These are phyloP conservation scores for Heterobasidion irregulare DNA, from an alignment of 1,284 basidiomycete species.

Conservation along the genomic window DNA sequence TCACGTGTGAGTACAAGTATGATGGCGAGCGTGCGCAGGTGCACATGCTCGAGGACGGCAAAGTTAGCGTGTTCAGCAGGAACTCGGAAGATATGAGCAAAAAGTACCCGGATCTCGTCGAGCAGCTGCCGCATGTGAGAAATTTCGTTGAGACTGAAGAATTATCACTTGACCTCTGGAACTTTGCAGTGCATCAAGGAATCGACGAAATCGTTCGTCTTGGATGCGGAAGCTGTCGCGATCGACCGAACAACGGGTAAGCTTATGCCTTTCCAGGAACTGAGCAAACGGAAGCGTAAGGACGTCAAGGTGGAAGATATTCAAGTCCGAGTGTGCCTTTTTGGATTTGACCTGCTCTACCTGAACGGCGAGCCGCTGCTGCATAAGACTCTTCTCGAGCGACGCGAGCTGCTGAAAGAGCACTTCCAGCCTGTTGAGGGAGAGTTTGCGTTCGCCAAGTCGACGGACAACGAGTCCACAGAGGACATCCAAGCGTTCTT, in stretches of 20 bases:
- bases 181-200: constrained; percentile 72
- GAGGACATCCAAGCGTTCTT: constrained; percentile 96
- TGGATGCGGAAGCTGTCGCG: constrained; percentile 96
- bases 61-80: constrained; percentile 85
- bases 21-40: constrained; percentile 97
- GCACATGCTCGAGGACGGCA: constrained; percentile 75
- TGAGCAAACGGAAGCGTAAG: constrained; percentile 92
- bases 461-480: constrained; percentile 81
- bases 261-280: constrained; percentile 95
- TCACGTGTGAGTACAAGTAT: constrained; percentile 99
- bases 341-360: constrained; percentile 92
- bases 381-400: too few species aligned
- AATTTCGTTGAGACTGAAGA: constrained; percentile 5
- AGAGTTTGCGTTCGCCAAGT: constrained; percentile 92
- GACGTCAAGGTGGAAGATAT: constrained; percentile 97
- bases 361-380: constrained; percentile 67
- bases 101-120: constrained; percentile 96
- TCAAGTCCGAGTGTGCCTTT: constrained; percentile 91
- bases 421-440: constrained; percentile 81
- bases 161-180: not conserved
- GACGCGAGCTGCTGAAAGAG: constrained; percentile 59
- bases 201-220: constrained; percentile 78
- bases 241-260: constrained; percentile 81
- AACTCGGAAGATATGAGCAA: constrained; percentile 99
- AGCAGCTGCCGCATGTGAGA: constrained; percentile 80